These are phyloP conservation scores for Calophaca sinica DNA, from an alignment of 306 rosid species.

Conservation along the genomic window DNA sequence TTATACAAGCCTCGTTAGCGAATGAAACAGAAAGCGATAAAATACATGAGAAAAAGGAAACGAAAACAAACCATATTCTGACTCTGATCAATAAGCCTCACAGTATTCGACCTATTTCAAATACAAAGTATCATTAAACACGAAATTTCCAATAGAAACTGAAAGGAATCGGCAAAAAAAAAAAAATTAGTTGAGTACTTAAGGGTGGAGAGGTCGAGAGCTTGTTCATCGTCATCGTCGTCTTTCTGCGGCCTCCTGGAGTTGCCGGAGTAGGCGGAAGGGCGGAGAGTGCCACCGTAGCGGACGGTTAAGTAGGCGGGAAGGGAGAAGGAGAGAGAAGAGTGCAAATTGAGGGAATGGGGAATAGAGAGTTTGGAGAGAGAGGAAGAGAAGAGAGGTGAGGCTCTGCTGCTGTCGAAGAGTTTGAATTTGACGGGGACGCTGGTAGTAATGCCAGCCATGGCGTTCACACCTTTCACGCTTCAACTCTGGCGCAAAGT, in stretches of 20 bases:
- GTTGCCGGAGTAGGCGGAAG: constrained; percentile 49
- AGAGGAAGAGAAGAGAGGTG: constrained; percentile 51
- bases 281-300: constrained; percentile 58
- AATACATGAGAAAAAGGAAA: neutral
- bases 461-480: constrained; percentile 45
- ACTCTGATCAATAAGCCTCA: constrained; percentile 85
- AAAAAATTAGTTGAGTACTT: constrained; percentile 49
- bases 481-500: constrained; percentile 33
- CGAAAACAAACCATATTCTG: constrained; percentile 86
- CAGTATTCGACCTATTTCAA: constrained; percentile 75
- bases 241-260: constrained; percentile 50
- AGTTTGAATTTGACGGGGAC: constrained; percentile 59
- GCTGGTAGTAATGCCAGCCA: constrained; percentile 81
- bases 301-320: constrained; percentile 58
- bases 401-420: constrained; percentile 41
- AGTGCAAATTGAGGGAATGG: constrained; percentile 42
- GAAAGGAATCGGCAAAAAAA: neutral
- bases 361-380: constrained; percentile 58
- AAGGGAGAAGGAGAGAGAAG: constrained; percentile 40
- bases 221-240: constrained; percentile 64
- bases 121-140: constrained; percentile 32
- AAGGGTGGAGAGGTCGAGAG: constrained; percentile 68
- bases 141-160: constrained; percentile 3
- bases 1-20: neutral
- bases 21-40: neutral